phyloP scores from a whole-genome alignment of 108 stramenopile species.

The Nitzschia sp. region DNA sequence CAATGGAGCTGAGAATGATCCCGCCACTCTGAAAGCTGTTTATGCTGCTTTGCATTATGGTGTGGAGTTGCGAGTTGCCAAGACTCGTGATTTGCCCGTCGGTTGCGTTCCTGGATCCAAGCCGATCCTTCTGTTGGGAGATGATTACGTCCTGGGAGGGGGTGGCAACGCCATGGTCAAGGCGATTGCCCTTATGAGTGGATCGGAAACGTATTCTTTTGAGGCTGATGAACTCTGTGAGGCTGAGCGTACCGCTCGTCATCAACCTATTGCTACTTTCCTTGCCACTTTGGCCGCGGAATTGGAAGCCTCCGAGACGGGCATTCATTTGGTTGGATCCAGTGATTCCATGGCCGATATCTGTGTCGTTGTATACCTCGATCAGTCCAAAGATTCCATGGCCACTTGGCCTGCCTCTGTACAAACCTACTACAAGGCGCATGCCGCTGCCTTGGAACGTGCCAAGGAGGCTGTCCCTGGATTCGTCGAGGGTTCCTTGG shows the following conservation, averaged over 20 bases:
- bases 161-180: slow-evolving; percentile 83
- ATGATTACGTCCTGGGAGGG: slow-evolving; percentile 50
- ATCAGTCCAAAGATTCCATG: slow-evolving; percentile 11
- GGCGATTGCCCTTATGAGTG: slow-evolving; percentile 46
- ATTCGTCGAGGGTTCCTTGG: slow-evolving; percentile 48
- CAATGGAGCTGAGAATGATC: slow-evolving; percentile 27
- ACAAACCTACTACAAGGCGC: slow-evolving; percentile 45
- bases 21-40: slow-evolving; percentile 66
- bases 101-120: slow-evolving; percentile 26
- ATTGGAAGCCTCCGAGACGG: slow-evolving; percentile 26
- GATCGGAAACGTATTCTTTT: slow-evolving; percentile 14
- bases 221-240: slow-evolving; percentile 82
- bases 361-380: slow-evolving; percentile 53
- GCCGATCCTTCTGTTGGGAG: slow-evolving; percentile 46
- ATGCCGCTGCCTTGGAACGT: slow-evolving; percentile 32
- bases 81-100: slow-evolving; percentile 25
- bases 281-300: slow-evolving; percentile 11
- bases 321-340: slow-evolving; percentile 43
- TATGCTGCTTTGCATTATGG: slow-evolving; percentile 57
- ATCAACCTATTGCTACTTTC: slow-evolving; percentile 10
- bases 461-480: slow-evolving; percentile 38
- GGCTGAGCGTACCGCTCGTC: slow-evolving; percentile 54
- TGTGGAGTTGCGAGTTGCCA: slow-evolving; percentile 46
- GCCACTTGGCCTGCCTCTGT: slow-evolving; percentile 33
- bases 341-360: slow-evolving; percentile 66